Evolutionary conservation across 2,329 filamentous ascomycete species (phyloP), one percentile per base, ranked within the genome.

Genomic region (Grosmannia clavigera): DNA sequence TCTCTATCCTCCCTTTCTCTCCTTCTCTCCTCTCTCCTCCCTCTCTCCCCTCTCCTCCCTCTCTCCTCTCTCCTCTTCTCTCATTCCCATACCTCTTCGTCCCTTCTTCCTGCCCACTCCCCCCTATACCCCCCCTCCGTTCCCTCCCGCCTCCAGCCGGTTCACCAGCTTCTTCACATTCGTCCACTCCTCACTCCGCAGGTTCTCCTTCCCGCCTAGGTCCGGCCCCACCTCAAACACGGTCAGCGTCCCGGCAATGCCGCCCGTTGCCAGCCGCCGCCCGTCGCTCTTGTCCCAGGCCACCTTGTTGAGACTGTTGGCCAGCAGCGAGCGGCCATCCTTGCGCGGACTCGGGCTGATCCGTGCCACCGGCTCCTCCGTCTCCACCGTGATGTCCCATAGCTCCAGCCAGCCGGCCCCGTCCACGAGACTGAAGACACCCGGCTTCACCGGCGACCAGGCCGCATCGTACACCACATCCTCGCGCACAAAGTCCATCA

Each of bases 381-480:
- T 91, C 72, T 96, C 92, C 25, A 92, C 81, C 14, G 89, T 92
- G 58, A 99, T 82, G 70, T 99, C 95, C 90, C 94, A 99, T 57
- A 99, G 80, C 74, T 99, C 95, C 22, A 99, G 78, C 72, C 85
- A 88, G 35, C 94, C 95, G 2, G 89, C 90, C 40, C 94, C 94
- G 67, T 99, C 95, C 2, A 97, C 94, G 25, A 95, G 83, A 1
- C 90, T 90, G 73, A 99, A 99, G 10, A 99, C 89, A 46, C 91
- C 92, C 0, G 94, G 94, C 70, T 94, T 92, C 65, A 94, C 83
- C 0, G 94, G 94, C 16, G 90, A 95, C 95, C 95, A 99, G 58
- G 86, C 87, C 3, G 90, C 92, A 70, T 96, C 92, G 74, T 99
- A 99, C 58, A 99, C 92, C 25, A 96, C 86, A 68, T 99, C 95